Percentiles rank a stretch among this genome's conserved stretches.
These are phyloP conservation scores for Cucurbita argyrosperma DNA, from an alignment of 306 rosid species.

Conservation along the genomic window DNA sequence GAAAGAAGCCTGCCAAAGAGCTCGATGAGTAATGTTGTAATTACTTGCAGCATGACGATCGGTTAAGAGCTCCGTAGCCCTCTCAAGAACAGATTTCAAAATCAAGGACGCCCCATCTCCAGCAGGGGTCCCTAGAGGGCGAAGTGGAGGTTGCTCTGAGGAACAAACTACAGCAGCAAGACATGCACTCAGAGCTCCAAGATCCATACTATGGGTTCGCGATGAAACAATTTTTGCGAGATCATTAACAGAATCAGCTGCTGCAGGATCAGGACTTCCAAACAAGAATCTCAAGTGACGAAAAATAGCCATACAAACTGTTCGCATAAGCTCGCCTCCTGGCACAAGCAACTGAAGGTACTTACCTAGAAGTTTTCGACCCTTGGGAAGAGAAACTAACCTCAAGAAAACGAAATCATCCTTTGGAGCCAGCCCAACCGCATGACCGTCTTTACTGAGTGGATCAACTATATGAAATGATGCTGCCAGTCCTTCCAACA, in stretches of 20 bases:
- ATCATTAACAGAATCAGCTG: conserved; percentile 46
- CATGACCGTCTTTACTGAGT: conserved; percentile 47
- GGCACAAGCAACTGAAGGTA: conserved; percentile 60
- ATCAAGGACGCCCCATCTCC: conserved; percentile 89
- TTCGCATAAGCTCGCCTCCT: conserved; percentile 65
- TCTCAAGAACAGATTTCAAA: conserved; percentile 71
- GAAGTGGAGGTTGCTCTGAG: conserved; percentile 79
- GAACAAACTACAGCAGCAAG: conserved; percentile 91
- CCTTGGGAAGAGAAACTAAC: conserved; percentile 76
- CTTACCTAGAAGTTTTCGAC: conserved; percentile 61
- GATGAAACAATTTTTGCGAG: conserved; percentile 62
- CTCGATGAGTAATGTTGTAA: conserved; percentile 46
- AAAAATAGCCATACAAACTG: conserved; percentile 90
- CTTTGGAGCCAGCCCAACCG: conserved; percentile 56
- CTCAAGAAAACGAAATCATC: conserved; percentile 80
- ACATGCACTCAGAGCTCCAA: conserved; percentile 82
- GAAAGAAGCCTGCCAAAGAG: conserved; percentile 95
- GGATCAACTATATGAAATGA: conserved; percentile 90
- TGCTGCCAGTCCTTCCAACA: conserved; percentile 69
- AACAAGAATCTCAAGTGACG: conserved; percentile 79
- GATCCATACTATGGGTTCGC: conserved; percentile 65
- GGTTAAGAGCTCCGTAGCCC: conserved; percentile 79
- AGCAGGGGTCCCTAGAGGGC: conserved; percentile 75
- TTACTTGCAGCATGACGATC: conserved; percentile 66
- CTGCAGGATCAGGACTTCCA: conserved; percentile 51